Base-by-base conservation (phyloP, 257 asterid species). In the Ilex aquifolium region DNA sequence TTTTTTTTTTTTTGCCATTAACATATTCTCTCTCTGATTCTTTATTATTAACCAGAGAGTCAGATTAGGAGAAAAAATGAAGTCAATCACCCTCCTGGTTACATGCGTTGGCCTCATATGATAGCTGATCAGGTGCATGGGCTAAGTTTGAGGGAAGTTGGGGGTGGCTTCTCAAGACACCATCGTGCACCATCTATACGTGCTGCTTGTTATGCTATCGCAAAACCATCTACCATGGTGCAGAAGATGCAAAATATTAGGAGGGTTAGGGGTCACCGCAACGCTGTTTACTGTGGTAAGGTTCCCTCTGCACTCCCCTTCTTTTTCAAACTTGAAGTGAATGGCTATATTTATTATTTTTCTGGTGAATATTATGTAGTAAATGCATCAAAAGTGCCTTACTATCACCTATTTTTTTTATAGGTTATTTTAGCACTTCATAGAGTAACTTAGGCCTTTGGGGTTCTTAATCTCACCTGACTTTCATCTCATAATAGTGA, bases 51-150 rank as follows among this genome's bases (percentile, higher is more conserved):
- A 4, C 13, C 75, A 92, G 98, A 90, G 79, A 91, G 82, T 77
- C 77, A 72, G 61, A 73, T 46, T 70, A 77, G 56, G 82, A 76
- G 53, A 64, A 80, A 74, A 59, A 67, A 59, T 62, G 79, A 83
- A 60, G 73, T 69, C 61, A 75, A 62, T 69, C 84, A 55, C 54
- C 92, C 88, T 50, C 91, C 86, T 11, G 66, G 73, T 74, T 77
- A 85, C 83, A 69, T 87, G 82, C 95, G 95, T 62, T 92, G 95
- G 95, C 98, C 98, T 66, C 97, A 92, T 84, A 82, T 77, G 84
- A 72, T 59, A 57, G 95, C 93, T 17, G 97, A 90, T 78, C 97
- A 87, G 75, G 91, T 89, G 69, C 97, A 83, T 67, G 97, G 93
- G 30, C 72, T 89, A 75, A 74, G 91, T 76, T 81, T 92, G 70